A percentile compares a stretch with the other conserved stretches of the same genome.
Conservation (phyloP, 352 stramenopile species). For the Thalassiosira ordinaria region DNA sequence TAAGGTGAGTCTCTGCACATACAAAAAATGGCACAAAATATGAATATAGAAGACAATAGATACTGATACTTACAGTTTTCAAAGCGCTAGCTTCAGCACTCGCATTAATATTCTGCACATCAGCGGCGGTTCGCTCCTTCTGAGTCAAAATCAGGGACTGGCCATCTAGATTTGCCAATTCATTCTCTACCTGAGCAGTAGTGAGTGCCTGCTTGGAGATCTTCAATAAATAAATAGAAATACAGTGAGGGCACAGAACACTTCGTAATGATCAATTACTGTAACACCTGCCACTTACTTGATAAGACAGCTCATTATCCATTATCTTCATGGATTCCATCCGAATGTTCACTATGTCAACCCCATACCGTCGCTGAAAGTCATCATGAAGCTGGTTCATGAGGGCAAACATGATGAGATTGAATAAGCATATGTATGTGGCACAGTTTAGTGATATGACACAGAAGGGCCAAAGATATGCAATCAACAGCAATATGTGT, state of each 20-base stretch:
- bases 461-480: no score
- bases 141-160: conserved; percentile 34
- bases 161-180: conserved; percentile 57
- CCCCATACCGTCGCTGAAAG: conserved; percentile 43
- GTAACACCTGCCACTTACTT: no score
- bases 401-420: not conserved
- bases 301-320: conserved; percentile 44
- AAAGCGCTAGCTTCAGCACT: conserved; percentile 42
- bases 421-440: not conserved
- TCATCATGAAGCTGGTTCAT: conserved; percentile 44
- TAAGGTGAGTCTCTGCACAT: no score
- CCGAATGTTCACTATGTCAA: conserved; percentile 54
- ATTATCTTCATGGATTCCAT: conserved; percentile 58
- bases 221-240: no score
- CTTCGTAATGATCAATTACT: no score
- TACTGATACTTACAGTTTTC: no score
- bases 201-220: conserved; percentile 56
- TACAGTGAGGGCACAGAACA: no score
- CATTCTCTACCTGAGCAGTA: conserved; percentile 58
- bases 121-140: conserved; percentile 43
- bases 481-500: no score
- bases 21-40: no score
- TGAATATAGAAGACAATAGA: no score
- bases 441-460: no score
- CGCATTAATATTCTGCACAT: conserved; percentile 47